Evolutionary conservation across 2,329 filamentous ascomycete genomes (phyloP).

Genomic region (Lachnellula hyalina): DNA sequence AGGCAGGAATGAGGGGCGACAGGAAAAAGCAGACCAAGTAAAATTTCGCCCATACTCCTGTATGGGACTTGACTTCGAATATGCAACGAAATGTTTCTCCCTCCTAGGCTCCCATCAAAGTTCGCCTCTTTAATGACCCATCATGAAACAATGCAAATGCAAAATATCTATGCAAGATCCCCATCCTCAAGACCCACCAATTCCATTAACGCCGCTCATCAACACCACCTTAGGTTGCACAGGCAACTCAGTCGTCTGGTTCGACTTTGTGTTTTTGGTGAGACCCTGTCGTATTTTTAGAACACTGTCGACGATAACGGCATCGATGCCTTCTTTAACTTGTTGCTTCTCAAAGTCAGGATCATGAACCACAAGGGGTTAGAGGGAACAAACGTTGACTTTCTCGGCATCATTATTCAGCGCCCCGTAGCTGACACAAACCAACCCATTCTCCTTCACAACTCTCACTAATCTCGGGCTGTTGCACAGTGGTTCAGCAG

Average conservation of each 20-base stretch:
- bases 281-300: slow-evolving; percentile 88
- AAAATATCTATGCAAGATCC: neutral
- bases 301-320: slow-evolving; percentile 94
- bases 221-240: neutral
- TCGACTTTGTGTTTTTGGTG: slow-evolving; percentile 24
- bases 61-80: neutral
- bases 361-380: neutral
- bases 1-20: neutral
- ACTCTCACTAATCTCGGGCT: slow-evolving; percentile 85
- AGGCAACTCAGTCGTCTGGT: neutral
- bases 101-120: neutral
- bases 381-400: slow-evolving; percentile 63
- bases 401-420: slow-evolving; percentile 83
- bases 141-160: neutral
- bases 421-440: slow-evolving; percentile 91
- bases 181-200: neutral
- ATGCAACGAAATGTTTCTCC: neutral
- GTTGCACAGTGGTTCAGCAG: slow-evolving; percentile 82
- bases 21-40: neutral
- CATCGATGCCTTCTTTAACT: slow-evolving; percentile 93
- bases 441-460: slow-evolving; percentile 88
- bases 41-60: neutral
- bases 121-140: neutral
- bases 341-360: slow-evolving; percentile 42
- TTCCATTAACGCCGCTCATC: neutral